Evolutionary conservation across 169 alveolate species (phyloP).

Genomic region (Eimeria sp.): DNA sequence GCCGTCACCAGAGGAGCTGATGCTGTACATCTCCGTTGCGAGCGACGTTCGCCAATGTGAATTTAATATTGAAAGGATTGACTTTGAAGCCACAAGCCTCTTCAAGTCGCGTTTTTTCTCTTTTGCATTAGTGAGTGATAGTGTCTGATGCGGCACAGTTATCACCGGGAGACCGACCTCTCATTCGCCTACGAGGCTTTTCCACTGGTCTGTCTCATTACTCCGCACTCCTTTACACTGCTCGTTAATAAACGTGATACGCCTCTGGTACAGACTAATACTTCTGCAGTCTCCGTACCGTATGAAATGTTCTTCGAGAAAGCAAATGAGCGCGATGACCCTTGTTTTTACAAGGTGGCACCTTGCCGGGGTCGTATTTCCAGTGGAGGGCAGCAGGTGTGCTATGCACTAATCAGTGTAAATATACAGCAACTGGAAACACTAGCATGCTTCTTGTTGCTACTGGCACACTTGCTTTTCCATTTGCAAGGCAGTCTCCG

Average conservation of each 20-base stretch:
- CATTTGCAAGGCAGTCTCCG: neutral
- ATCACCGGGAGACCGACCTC: neutral
- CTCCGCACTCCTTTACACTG: neutral
- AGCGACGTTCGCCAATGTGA: slow-evolving; percentile 95
- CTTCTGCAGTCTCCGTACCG: slow-evolving; percentile 92
- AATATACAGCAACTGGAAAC: too few relatives aligned
- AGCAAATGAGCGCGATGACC: slow-evolving; percentile 48
- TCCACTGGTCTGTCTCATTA: neutral
- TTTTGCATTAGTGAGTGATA: slow-evolving; percentile 90
- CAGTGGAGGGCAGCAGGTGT: slow-evolving; percentile 62
- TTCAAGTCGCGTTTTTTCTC: slow-evolving; percentile 93
- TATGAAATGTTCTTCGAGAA: slow-evolving; percentile 89
- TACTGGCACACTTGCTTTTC: neutral
- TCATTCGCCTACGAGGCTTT: neutral
- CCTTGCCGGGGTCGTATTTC: slow-evolving; percentile 63
- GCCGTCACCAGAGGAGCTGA: slow-evolving; percentile 83
- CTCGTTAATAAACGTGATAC: neutral
- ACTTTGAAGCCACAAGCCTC: slow-evolving; percentile 95
- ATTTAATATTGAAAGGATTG: slow-evolving; percentile 89
- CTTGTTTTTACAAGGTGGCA: slow-evolving; percentile 68
- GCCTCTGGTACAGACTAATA: slow-evolving; percentile 61
- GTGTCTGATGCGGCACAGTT: neutral
- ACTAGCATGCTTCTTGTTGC: neutral
- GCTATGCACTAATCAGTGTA: neutral
- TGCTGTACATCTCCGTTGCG: slow-evolving; percentile 90